Conservation (phyloP, 352 stramenopile genomes). For the Globisporangium sylvaticum region DNA sequence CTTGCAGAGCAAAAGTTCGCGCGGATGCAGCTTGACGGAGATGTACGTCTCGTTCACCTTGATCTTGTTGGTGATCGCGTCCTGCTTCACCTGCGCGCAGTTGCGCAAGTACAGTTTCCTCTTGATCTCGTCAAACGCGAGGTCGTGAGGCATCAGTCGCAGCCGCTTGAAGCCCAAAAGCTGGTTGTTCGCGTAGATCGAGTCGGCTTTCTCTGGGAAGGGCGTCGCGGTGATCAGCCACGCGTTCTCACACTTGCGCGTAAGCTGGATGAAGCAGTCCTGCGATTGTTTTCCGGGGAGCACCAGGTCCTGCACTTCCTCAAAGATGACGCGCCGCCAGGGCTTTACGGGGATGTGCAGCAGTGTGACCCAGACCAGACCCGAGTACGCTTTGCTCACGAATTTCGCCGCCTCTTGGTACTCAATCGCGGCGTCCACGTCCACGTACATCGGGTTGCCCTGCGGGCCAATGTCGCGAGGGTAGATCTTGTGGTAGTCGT, state of each 20-base stretch:
- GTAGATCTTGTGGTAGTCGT: constrained; percentile 61
- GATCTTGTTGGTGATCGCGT: constrained; percentile 79
- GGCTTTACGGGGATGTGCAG: constrained; percentile 64
- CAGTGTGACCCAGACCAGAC: constrained; percentile 58
- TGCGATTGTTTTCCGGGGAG: constrained; percentile 61
- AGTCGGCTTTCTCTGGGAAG: constrained; percentile 73
- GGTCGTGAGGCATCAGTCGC: constrained; percentile 55
- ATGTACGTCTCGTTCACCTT: constrained; percentile 72
- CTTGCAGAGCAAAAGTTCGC: constrained; percentile 69
- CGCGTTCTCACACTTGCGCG: constrained; percentile 63
- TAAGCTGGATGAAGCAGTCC: constrained; percentile 86
- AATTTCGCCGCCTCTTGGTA: constrained; percentile 78
- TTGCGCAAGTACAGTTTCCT: constrained; percentile 84
- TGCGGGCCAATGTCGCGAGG: constrained; percentile 28
- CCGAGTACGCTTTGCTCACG: constrained; percentile 78
- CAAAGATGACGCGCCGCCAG: constrained; percentile 81
- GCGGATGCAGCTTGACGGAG: constrained; percentile 60
- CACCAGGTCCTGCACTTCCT: constrained; percentile 86
- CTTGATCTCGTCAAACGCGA: constrained; percentile 86
- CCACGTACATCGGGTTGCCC: constrained; percentile 38
- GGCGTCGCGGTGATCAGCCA: constrained; percentile 86
- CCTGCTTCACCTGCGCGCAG: constrained; percentile 75
- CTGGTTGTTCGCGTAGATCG: constrained; percentile 89
- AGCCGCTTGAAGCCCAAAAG: constrained; percentile 79
- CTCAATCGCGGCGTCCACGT: constrained; percentile 38